These are phyloP conservation scores for Reutealis trisperma DNA, from an alignment of 345 rosid species.

Conservation along the genomic window DNA sequence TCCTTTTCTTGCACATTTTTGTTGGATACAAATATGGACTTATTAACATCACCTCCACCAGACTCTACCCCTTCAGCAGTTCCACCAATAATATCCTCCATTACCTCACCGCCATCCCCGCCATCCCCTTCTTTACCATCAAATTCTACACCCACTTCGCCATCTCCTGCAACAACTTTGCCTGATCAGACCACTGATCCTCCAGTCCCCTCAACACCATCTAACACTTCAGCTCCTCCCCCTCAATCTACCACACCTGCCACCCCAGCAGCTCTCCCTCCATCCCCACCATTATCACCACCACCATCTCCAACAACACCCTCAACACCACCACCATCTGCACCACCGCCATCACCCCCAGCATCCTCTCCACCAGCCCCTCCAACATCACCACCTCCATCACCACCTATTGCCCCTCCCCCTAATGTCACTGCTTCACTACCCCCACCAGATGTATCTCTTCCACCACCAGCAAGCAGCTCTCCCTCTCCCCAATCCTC, in stretches of 20 bases:
- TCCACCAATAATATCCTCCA: slow-evolving; percentile 30
- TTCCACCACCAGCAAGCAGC: slow-evolving; percentile 47
- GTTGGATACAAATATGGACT: slow-evolving; percentile 46
- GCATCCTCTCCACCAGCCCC: slow-evolving; percentile 48
- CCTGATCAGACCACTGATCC: slow-evolving; percentile 39
- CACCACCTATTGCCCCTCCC: slow-evolving; percentile 35
- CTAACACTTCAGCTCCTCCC: slow-evolving; percentile 36
- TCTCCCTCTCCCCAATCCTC: slow-evolving; percentile 53
- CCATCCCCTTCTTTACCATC: slow-evolving; percentile 13
- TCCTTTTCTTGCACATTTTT: slow-evolving; percentile 13
- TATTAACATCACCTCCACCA: slow-evolving; percentile 47
- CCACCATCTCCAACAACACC: slow-evolving; percentile 15
- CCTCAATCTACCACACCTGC: slow-evolving; percentile 54
- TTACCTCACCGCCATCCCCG: slow-evolving; percentile 39
- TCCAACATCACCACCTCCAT: slow-evolving; percentile 42
- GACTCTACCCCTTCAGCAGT: slow-evolving; percentile 35
- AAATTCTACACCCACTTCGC: slow-evolving; percentile 5
- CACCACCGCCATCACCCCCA: slow-evolving; percentile 46
- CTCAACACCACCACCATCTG: slow-evolving; percentile 37
- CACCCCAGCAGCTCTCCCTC: slow-evolving; percentile 36
- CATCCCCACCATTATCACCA: slow-evolving; percentile 21
- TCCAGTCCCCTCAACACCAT: slow-evolving; percentile 38
- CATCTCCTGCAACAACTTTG: slow-evolving; percentile 33
- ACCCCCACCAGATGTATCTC: slow-evolving; percentile 41
- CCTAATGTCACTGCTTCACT: slow-evolving; percentile 28